Evolutionary conservation across 768 basidiomycete species (phyloP), one percentile per base, ranked within the genome.

Genomic region (Suillus subluteus): DNA sequence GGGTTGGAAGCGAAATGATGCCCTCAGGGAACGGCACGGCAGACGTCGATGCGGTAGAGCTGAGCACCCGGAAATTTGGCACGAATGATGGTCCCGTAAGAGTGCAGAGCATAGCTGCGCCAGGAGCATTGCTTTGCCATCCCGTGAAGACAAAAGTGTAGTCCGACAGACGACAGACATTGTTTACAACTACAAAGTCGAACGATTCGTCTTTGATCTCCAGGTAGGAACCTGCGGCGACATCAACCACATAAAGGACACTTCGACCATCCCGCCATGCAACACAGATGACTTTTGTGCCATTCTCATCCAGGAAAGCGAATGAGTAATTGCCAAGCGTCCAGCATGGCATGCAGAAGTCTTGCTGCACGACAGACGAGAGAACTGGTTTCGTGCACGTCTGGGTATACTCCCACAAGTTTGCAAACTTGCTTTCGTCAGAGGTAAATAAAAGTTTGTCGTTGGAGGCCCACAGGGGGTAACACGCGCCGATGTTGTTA

Each of bases 401-500:
- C 4, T 62, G 38, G 2, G 58, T 64, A 54, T 58, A 68, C 32
- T 67, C 62, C 59, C 63, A 69, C 0, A 73, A 89, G 69, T 92
- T 91, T 66, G 84, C 81, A 73, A 82, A 93, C 18, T 86, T 85
- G 7, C 82, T 82, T 52, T 77, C 76, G 66, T 92, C 92, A 41
- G 80, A 81, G 13, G 83, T 84, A 74, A 88, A 91, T 32, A 89
- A 74, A 12, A 94, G 79, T 0, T 74, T 80, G 16, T 85, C 81
- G 68, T 87, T 79, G 32, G 46, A 89, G 76, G 62, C 76, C 81
- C 63, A 74, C 73, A 9, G 66, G 12, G 69, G 84, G 78, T 63
- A 73, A 65, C 41, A 86, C 64, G 32, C 70, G 0, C 70, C 83
- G 67, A 87, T 78, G n/a, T 80, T 81, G 63, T 79, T 77, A 50